Base-by-base conservation (phyloP, 2,329 filamentous ascomycete genomes). In the Ophiostoma fasciatum region DNA sequence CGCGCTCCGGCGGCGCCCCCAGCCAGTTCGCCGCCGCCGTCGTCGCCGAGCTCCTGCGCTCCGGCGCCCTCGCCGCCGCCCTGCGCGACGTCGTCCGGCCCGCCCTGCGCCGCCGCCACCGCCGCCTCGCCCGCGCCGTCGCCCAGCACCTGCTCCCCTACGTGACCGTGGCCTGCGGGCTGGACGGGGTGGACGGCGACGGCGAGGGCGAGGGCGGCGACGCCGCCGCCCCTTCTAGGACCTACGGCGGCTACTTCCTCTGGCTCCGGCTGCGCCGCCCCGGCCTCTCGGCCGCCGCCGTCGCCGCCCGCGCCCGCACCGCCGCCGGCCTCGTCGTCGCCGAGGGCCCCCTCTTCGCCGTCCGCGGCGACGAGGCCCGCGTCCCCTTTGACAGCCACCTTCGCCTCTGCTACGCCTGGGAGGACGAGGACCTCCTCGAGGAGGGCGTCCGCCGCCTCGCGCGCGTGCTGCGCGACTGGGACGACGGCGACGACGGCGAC, bases 181-280 rank as follows among this genome's bases (percentile, higher is more conserved):
- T 37, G 2, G 40, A 45, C 10, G 40, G 46, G 13, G 43, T 52
- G 44, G 42, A 48, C 11, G 35, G 38, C 1, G 42, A 36, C 2
- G 41, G 41, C 7, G 18, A 33, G 7, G 7, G 20, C 25, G 30
- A 22, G 12, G 23, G 15, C 30, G 10, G 23, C 31, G 4, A 5
- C 54, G 2, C 52, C 59, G 37, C n/a, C n/a, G 54, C 60, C 20
- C 51, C 59, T 5, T 54, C 75, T 2, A 55, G 66, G 37, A 49
- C 21, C 79, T 79, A 77, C 14, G 85, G 85, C 0, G 85, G 85
- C 0, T 94, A 87, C 52, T 94, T 93, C 52, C 61, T 92, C 35
- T 94, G 84, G 84, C 56, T 92, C 20, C 64, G 63, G 2, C 55
- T 92, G 4, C 74, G 75, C 0, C 43, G 48, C 40, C 7, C 52